These are phyloP conservation scores for Plantago coronopus DNA, from an alignment of 305 asterid genomes.

Conservation along the genomic window DNA sequence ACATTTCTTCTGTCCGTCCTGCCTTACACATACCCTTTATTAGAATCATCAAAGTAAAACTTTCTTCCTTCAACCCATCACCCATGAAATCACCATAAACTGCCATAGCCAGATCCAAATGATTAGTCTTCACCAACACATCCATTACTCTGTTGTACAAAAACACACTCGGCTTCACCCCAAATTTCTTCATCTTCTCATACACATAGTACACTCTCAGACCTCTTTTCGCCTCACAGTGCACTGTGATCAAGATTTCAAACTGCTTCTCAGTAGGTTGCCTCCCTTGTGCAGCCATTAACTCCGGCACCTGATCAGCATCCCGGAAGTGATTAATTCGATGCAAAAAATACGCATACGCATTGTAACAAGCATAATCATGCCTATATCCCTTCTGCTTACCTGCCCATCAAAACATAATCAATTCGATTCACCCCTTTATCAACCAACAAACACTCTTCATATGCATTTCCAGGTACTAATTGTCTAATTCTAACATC, in stretches of 20 bases:
- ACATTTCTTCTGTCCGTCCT: constrained; percentile 53
- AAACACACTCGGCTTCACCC: constrained; percentile 81
- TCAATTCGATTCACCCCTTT: not conserved
- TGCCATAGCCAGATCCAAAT: constrained; percentile 71
- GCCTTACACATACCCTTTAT: constrained; percentile 81
- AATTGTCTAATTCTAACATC: not conserved
- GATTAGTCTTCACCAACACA: constrained; percentile 77
- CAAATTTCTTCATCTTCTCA: constrained; percentile 89
- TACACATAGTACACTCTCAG: constrained; percentile 81
- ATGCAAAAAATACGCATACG: constrained; percentile 72
- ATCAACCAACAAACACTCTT: constrained; percentile 1
- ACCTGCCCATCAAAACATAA: constrained; percentile 44
- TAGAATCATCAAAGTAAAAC: constrained; percentile 72
- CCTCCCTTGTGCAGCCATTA: constrained; percentile 93
- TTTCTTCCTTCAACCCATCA: constrained; percentile 73
- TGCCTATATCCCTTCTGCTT: constrained; percentile 93
- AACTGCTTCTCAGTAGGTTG: constrained; percentile 90
- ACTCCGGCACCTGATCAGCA: constrained; percentile 94
- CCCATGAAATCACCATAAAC: constrained; percentile 77
- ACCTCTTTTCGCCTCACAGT: constrained; percentile 79
- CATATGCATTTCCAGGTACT: not conserved
- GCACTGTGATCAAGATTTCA: constrained; percentile 86
- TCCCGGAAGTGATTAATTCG: constrained; percentile 65
- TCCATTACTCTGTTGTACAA: constrained; percentile 83
- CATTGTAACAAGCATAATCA: constrained; percentile 93